phyloP scores from a whole-genome alignment of 352 stramenopile species.

The Globisporangium nunn region DNA sequence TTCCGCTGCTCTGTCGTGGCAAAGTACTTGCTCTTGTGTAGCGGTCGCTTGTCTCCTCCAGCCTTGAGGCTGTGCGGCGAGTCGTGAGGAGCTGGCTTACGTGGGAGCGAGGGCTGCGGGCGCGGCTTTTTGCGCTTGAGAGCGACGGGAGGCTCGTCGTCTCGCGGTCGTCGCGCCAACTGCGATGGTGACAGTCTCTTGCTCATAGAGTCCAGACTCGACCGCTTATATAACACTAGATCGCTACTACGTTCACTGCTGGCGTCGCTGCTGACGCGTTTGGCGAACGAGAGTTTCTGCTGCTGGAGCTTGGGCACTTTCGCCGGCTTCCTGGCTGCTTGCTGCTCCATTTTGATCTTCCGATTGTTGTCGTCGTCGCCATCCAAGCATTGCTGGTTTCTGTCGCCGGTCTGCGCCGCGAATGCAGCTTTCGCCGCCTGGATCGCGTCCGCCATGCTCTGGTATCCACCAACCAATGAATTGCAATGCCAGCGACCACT shows the following conservation, averaged over 20 bases:
- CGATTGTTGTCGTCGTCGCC: not conserved
- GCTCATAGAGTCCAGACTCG: slow-evolving; percentile 8
- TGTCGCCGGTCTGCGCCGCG: not conserved
- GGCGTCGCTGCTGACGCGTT: not conserved
- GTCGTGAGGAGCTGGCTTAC: not conserved
- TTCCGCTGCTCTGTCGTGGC: not conserved
- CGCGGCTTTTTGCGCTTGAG: slow-evolving; percentile 10
- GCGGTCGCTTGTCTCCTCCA: not conserved
- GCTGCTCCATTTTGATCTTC: not conserved
- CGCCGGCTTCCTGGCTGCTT: not conserved
- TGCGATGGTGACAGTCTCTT: not conserved
- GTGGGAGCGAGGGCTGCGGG: not conserved
- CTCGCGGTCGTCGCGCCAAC: not conserved
- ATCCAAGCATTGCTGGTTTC: not conserved
- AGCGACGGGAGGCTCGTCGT: not conserved
- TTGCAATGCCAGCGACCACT: too few relatives aligned
- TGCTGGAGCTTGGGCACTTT: slow-evolving; percentile 5
- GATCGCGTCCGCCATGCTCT: slow-evolving; percentile 13
- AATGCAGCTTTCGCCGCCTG: slow-evolving; percentile 6
- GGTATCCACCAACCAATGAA: not conserved
- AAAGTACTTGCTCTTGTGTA: slow-evolving; percentile 4
- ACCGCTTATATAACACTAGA: not conserved
- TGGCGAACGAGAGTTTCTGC: slow-evolving; percentile 11
- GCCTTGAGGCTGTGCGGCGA: not conserved
- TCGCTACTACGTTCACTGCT: not conserved